Evolutionary conservation across 2,329 filamentous ascomycete species (phyloP), one percentile per base, ranked within the genome.

Genomic region (Fusarium clavum): DNA sequence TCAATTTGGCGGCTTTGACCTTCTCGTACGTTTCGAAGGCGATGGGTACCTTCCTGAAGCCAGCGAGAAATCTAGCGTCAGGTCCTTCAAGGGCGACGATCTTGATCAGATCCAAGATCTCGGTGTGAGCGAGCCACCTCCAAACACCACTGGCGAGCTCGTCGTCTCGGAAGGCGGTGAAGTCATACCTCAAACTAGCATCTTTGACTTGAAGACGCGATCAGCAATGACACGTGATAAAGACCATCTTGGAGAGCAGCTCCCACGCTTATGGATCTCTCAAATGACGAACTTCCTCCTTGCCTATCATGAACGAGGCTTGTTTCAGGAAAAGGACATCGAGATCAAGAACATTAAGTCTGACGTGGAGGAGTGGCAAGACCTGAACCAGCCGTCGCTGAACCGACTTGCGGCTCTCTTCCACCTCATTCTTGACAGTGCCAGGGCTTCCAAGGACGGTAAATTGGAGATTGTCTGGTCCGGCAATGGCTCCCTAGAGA

Each of bases 201-300:
- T 84, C 16, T 82, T 84, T 48, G 83, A 85, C 34, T 75, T 85
- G 62, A 85, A 85, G 72, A 85, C 83, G 1, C 80, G 83, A 27
- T 79, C 75, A 22, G 57, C 70, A 8, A 48, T 38, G 29, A 44
- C 52, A 10, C 55, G 62, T 2, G 71, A 69, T n/a, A 62, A 67
- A 18, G 68, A 72, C 9, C 72, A 75, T 20, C 63, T 83, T 0
- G 75, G 62, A 13, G 69, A 79, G 6, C 79, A 84, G 45, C 69
- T 85, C 12, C 81, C 80, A 7, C 81, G 81, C 0, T 73, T 84
- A 11, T 85, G 83, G 83, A 60, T 81, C 2, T 60, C 77, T 1
- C 82, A 82, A 57, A 76, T 81, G 7, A 72, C 78, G 2, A 79
- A 78, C 10, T 79, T 84, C 41, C 71, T 85, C 29, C 69, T 84